Evolutionary conservation across 2,329 filamentous ascomycete genomes (phyloP), one percentile per base, ranked within the genome.

Genomic region (Alternaria gaisen): DNA sequence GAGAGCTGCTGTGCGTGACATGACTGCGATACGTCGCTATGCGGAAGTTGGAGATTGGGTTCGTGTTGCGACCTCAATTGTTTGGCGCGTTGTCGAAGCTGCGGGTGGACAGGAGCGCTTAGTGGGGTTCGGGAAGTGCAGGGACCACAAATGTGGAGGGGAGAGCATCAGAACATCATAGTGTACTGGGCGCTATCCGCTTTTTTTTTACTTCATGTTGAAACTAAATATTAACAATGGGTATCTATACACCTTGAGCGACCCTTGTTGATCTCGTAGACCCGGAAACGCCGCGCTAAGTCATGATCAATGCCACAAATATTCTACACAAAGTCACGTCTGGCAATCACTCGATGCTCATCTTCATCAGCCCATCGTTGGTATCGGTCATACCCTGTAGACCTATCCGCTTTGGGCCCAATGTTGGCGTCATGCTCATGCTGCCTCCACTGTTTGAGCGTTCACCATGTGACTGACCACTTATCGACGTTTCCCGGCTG

Each of bases 311-410:
- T 18, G 40, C 52, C 26, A 42, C 48, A 16, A 52, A 12, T 34
- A 56, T 34, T 11, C 12, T 47, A 34, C 36, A 56, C 43, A 30
- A 48, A 16, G 32, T 16, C 32, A 36, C 32, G 3, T 8, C 32
- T 36, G 22, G 30, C 26, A 47, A 40, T 42, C 50, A 97, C 78
- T 97, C 94, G 72, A 97, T 97, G 78, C 92, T 97, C 91, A 98
- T 95, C 72, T 94, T 93, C 90, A 97, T 97, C 66, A 97, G 84
- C 2, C 93, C 92, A 77, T 97, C 94, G 75, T 93, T 93, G n/a
- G 94, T 94, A 79, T 97, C 94, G 18, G 88, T 91, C 94, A 98
- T 97, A 1, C 94, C 93, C 79, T 97, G 94, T 68, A 96, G 78
- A 63, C 68, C 76, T 85, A 79, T 68, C 54, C 76, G 73, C 86